phyloP scores from a whole-genome alignment of 139 green algal species.

The Eudorina sp. region DNA sequence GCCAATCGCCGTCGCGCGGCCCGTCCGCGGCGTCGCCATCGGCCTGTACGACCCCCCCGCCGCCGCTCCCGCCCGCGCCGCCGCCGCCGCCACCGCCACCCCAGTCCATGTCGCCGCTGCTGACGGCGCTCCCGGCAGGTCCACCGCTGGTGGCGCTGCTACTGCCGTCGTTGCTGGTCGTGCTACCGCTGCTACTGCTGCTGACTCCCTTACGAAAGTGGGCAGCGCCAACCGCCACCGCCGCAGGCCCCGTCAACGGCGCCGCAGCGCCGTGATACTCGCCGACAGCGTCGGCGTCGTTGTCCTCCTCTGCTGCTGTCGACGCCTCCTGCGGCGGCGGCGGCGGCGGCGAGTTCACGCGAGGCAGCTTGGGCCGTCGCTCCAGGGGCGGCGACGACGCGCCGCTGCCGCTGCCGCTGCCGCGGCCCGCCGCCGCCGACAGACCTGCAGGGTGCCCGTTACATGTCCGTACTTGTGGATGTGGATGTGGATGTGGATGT shows the following conservation, averaged over 20 bases:
- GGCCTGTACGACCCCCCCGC: background rate
- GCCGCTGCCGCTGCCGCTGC: background rate
- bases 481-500: too few species aligned
- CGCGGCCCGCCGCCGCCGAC: too few species aligned
- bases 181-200: too few species aligned
- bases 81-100: background rate
- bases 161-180: background rate
- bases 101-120: too few species aligned
- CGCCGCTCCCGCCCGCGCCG: background rate
- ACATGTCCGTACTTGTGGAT: too few species aligned
- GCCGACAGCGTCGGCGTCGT: background rate
- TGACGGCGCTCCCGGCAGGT: background rate
- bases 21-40: background rate
- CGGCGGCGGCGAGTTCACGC: background rate
- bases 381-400: background rate
- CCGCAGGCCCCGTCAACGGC: background rate
- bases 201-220: background rate
- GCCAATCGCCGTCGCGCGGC: background rate
- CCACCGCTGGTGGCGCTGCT: background rate
- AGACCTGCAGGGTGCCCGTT: too few species aligned
- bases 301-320: background rate
- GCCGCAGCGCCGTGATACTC: background rate
- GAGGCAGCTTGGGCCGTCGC: constrained; percentile 6
- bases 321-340: background rate
- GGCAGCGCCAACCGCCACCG: background rate